These are phyloP conservation scores for Huiozyma naganishii DNA, from an alignment of 805 yeast species.

Conservation along the genomic window DNA sequence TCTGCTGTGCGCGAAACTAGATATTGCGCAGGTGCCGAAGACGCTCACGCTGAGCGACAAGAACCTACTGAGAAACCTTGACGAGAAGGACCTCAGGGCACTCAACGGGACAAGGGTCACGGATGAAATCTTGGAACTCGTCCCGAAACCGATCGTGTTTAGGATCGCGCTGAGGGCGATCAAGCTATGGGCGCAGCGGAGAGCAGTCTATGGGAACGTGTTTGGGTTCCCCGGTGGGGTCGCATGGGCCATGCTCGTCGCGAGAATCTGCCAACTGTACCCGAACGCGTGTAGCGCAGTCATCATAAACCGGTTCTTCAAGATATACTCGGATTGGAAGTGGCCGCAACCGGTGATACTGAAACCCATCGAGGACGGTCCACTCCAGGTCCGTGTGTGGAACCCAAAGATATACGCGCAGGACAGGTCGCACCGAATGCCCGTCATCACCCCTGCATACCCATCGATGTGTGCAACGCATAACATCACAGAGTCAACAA, in stretches of 20 bases:
- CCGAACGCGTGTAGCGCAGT: constrained; percentile 94
- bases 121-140: constrained; percentile 79
- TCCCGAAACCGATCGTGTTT: constrained; percentile 88
- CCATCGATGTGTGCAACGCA: constrained; percentile 98
- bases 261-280: constrained; percentile 89
- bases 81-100: constrained; percentile 83
- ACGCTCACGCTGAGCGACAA: constrained; percentile 73
- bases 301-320: constrained; percentile 80
- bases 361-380: constrained; percentile 93
- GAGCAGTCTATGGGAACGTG: constrained; percentile 89
- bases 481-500: constrained; percentile 83
- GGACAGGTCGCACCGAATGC: constrained; percentile 89
- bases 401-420: constrained; percentile 84
- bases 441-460: constrained; percentile 90
- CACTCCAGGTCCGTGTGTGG: constrained; percentile 93
- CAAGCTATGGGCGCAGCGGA: constrained; percentile 91
- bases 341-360: constrained; percentile 98
- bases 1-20: constrained; percentile 73
- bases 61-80: constrained; percentile 73
- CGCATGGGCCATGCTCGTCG: constrained; percentile 99
- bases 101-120: constrained; percentile 95
- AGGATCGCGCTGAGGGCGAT: constrained; percentile 87
- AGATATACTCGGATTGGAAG: constrained; percentile 78
- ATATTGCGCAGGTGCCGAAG: constrained; percentile 72
- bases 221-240: constrained; percentile 99